phyloP scores from a whole-genome alignment of 2,329 filamentous ascomycete species.

The Colletotrichum cereale region DNA sequence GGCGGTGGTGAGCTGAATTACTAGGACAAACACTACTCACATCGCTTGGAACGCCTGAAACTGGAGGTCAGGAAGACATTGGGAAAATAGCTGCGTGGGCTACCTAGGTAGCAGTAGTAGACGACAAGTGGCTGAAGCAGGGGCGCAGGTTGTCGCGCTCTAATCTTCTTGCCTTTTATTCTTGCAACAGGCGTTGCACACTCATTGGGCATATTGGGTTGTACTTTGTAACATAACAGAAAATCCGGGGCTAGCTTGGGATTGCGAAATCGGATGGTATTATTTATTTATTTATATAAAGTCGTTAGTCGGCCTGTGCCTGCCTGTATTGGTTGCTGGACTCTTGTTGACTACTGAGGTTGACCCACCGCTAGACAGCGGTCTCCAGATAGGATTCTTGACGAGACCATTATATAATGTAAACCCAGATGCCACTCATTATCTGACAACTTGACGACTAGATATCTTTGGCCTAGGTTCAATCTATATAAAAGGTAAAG shows the following conservation, averaged over 20 bases:
- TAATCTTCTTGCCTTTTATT: background rate
- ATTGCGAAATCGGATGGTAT: slow-evolving; percentile 13
- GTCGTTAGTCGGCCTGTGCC: too few species aligned
- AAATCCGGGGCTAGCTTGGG: slow-evolving; percentile 29
- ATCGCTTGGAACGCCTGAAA: slow-evolving; percentile 17
- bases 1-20: slow-evolving; percentile 92
- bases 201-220: slow-evolving; percentile 20
- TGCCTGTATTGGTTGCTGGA: background rate
- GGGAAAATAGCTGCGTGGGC: background rate
- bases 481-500: too few species aligned
- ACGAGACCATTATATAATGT: background rate
- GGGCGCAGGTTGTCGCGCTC: slow-evolving; percentile 9
- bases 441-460: too few species aligned
- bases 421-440: too few species aligned
- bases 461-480: too few species aligned
- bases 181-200: slow-evolving; percentile 15
- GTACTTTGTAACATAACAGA: slow-evolving; percentile 38
- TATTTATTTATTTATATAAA: background rate
- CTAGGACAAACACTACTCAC: slow-evolving; percentile 56
- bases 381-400: too few species aligned
- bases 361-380: background rate
- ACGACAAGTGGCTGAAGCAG: slow-evolving; percentile 1
- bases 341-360: background rate
- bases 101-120: background rate
- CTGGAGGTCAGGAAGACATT: slow-evolving; percentile 4